Conservation (phyloP, 179 eudicot genomes). For the Silene coronaria region DNA sequence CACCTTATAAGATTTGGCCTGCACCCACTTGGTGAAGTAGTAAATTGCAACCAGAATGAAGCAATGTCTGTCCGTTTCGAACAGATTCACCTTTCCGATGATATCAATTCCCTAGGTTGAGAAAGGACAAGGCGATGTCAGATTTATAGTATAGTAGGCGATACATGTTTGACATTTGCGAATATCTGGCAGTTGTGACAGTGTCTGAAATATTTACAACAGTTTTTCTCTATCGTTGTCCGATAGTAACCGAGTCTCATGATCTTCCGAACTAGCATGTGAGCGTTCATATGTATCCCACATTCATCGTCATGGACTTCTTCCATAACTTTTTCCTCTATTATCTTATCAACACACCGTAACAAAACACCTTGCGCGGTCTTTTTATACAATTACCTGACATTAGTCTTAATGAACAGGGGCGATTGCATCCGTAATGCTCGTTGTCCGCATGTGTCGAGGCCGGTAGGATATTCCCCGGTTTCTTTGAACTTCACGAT, state of each 20-base stretch:
- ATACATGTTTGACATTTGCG: background rate
- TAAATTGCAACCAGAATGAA: no score
- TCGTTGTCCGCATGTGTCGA: no score
- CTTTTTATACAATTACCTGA: no score
- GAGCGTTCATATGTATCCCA: background rate
- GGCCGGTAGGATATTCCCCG: no score
- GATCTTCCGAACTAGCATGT: no score
- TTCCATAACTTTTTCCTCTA: background rate
- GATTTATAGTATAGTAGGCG: background rate
- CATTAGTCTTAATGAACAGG: no score
- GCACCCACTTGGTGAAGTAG: no score
- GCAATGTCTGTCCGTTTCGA: background rate
- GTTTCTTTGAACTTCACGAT: no score
- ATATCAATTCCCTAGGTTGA: conserved; percentile 19
- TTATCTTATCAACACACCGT: no score
- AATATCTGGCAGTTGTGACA: background rate
- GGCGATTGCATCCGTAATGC: no score
- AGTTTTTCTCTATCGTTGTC: background rate
- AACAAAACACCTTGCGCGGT: no score
- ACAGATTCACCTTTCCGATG: background rate
- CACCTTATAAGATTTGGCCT: no score
- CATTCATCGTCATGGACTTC: background rate
- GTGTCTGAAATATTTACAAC: background rate
- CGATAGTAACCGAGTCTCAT: background rate
- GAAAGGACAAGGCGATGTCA: conserved; percentile 16